Base-by-base conservation (phyloP, 2,329 filamentous ascomycete species). In the Fusarium sp. region DNA sequence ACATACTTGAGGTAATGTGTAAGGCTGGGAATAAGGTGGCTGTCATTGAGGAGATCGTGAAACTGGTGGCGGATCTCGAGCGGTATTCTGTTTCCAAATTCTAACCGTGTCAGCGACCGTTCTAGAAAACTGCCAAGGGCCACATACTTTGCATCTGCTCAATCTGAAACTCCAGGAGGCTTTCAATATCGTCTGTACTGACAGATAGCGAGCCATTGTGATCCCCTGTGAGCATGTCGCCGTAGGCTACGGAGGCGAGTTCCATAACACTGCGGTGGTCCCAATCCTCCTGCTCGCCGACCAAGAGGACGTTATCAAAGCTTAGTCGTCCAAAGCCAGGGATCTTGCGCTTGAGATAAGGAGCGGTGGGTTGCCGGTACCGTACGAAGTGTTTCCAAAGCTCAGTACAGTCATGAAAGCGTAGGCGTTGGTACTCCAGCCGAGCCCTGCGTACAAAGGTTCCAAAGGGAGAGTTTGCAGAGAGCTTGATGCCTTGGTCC, bases 151-250 rank as follows among this genome's bases (percentile, higher is more conserved):
- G 93, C 78, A 97, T 87, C 73, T 92, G 88, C 62, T 91, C 88
- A 33, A 98, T 88, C 71, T 97, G 93, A 67, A 95, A 96, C 65
- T 96, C 92, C 17, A 98, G 78, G 25, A 97, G 78, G 27, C 85
- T 85, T 71, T 96, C 91, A 8, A 95, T 81, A 70, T 96, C 92
- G 65, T 94, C 88, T 0, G 86, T 87, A 74, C 92, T 95, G 50
- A 91, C 82, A 3, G 82, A 75, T 14, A 82, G 62, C 2, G 76
- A 76, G 4, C 74, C 72, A 14, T 67, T 72, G 3, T 72, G 69
- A 41, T 79, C 77, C 6, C 78, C 77, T n/a, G 75, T 75, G 36
- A 83, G 75, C 77, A 84, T 80, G 51, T 82, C 80, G 6, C 82
- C 83, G 53, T 86, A 85, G 0, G 78, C 77, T 3, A 83, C 79